Percentiles rank a stretch among this genome's conserved stretches.
These are phyloP conservation scores for Stephania japonica DNA, from an alignment of 164 flowering plant species.

Conservation along the genomic window DNA sequence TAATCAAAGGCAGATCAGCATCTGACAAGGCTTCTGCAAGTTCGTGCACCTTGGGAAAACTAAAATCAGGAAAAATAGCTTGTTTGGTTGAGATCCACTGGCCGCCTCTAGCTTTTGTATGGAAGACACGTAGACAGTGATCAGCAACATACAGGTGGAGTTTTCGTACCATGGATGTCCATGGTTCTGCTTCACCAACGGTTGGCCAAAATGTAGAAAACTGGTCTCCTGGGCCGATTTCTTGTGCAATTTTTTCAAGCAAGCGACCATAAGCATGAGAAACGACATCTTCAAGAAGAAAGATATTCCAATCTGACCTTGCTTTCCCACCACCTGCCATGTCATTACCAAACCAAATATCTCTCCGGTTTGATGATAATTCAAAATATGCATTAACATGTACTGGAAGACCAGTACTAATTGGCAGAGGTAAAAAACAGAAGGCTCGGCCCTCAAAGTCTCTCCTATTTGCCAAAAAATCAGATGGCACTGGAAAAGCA, in stretches of 20 bases:
- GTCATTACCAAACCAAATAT: constrained; percentile 98
- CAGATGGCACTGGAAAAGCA: constrained; percentile 28
- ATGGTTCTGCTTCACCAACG: constrained; percentile 52
- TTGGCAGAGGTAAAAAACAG: constrained; percentile 91
- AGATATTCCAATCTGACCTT: constrained; percentile 92
- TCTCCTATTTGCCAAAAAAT: constrained; percentile 28
- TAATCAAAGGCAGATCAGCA: constrained; percentile 73
- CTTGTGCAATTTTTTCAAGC: constrained; percentile 69
- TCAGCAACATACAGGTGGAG: constrained; percentile 59
- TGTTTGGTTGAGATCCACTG: constrained; percentile 92
- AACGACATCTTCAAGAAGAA: constrained; percentile 80
- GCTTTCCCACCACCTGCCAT: constrained; percentile 96
- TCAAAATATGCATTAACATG: constrained; percentile 97
- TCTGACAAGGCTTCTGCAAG: constrained; percentile 71
- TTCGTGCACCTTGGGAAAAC: constrained; percentile 50
- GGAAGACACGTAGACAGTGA: constrained; percentile 57
- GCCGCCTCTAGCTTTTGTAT: constrained; percentile 90
- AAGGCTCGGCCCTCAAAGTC: constrained; percentile 89
- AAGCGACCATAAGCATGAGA: constrained; percentile 89
- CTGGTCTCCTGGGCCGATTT: constrained; percentile 68
- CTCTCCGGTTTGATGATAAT: constrained; percentile 91
- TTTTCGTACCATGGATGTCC: constrained; percentile 77
- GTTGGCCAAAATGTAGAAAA: constrained; percentile 85
- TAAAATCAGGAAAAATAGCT: constrained; percentile 82
- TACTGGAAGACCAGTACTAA: constrained; percentile 80